phyloP scores from a whole-genome alignment of 2,329 filamentous ascomycete species.

The Colletotrichum karsti region DNA sequence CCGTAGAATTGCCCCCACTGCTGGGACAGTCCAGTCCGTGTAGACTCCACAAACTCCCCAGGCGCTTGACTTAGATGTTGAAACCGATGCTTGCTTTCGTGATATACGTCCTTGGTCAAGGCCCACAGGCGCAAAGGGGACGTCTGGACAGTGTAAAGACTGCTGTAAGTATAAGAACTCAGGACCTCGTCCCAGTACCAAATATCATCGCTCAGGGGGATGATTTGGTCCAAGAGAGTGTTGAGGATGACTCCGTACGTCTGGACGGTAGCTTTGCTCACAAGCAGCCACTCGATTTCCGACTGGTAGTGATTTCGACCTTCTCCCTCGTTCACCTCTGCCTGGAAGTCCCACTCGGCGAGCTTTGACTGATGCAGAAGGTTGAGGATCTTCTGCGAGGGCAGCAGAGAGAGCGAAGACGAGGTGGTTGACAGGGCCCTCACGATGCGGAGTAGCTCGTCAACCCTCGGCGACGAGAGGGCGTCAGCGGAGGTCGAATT shows the following conservation, averaged over 20 bases:
- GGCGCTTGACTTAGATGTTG: constrained; percentile 34
- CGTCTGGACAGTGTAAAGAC: constrained; percentile 86
- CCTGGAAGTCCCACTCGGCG: constrained; percentile 36
- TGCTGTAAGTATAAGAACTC: constrained; percentile 79
- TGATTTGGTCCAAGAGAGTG: constrained; percentile 82
- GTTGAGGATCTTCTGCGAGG: constrained; percentile 64
- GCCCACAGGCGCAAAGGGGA: constrained; percentile 79
- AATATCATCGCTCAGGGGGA: constrained; percentile 84
- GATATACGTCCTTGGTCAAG: constrained; percentile 76
- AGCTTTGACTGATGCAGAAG: constrained; percentile 72
- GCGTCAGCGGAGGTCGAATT: constrained; percentile 44
- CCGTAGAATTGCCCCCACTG: constrained; percentile 79
- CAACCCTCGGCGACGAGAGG: constrained; percentile 61
- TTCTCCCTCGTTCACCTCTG: constrained; percentile 36
- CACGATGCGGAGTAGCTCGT: constrained; percentile 73
- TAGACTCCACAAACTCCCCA: constrained; percentile 43
- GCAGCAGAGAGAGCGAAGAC: constrained; percentile 69
- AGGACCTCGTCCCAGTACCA: constrained; percentile 96
- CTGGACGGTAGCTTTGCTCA: constrained; percentile 93
- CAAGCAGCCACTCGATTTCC: constrained; percentile 89
- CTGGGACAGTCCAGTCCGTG: constrained; percentile 50
- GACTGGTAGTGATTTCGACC: constrained; percentile 53
- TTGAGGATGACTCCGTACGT: constrained; percentile 84
- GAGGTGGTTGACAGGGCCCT: constrained; percentile 76
- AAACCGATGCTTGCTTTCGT: constrained; percentile 57